These are phyloP conservation scores for Yarrowia hollandica DNA, from an alignment of 805 yeast species.

Conservation along the genomic window DNA sequence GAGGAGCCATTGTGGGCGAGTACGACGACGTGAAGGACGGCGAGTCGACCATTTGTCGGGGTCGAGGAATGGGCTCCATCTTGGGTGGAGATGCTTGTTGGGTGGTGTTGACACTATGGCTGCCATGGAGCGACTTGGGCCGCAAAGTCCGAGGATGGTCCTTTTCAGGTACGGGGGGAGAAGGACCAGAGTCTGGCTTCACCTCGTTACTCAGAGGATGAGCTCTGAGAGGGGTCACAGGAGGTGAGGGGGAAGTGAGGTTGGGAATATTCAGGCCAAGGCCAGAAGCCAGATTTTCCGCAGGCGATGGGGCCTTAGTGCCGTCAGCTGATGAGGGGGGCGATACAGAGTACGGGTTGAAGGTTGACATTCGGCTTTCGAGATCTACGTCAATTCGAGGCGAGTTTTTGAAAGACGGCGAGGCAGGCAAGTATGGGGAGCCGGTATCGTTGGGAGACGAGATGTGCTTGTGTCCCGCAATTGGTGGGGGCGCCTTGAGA, in stretches of 20 bases:
- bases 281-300: not conserved
- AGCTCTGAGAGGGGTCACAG: slow-evolving; percentile 1
- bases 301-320: not conserved
- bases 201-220: slow-evolving; percentile 16
- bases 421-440: slow-evolving; percentile 1
- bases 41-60: slow-evolving; percentile 8
- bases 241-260: not conserved
- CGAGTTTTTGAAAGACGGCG: slow-evolving; percentile 10
- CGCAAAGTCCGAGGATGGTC: slow-evolving; percentile 15
- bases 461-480: slow-evolving; percentile 1
- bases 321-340: not conserved
- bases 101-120: not conserved
- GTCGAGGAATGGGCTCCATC: slow-evolving; percentile 22
- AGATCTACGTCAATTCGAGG: slow-evolving; percentile 20
- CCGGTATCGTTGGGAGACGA: slow-evolving; percentile 7
- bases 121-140: slow-evolving; percentile 11
- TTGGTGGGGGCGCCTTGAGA: slow-evolving; percentile 2
- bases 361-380: slow-evolving; percentile 19
- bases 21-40: slow-evolving; percentile 19
- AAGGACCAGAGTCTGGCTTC: not conserved
- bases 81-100: slow-evolving; percentile 11
- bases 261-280: not conserved
- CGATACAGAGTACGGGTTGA: slow-evolving; percentile 15
- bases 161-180: slow-evolving; percentile 8
- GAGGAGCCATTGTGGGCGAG: slow-evolving; percentile 18